Evolutionary conservation across 2,329 filamentous ascomycete genomes (phyloP), one percentile per base, ranked within the genome.

Genomic region (Hypocrella siamensis): DNA sequence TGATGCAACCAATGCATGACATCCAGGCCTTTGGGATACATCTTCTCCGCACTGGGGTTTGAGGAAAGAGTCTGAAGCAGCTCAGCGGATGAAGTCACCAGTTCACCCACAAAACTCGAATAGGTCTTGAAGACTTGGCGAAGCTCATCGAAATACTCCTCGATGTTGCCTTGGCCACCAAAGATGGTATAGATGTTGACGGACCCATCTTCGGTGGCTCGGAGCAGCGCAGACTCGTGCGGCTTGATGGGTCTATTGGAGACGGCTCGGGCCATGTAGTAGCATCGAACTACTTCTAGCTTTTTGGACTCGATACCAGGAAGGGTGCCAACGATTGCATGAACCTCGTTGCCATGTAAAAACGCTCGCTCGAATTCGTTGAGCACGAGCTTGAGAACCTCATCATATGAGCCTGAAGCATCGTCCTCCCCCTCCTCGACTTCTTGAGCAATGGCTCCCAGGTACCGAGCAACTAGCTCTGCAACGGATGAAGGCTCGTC

Each of bases 121-220:
- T 98, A 98, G 37, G 86, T 93, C 46, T 67, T 75, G 63, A 88
- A 88, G 36, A 96, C 72, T 54, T 93, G 80, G 35, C 90, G 77
- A 39, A 98, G 71, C 63, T 98, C 90, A 44, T 98, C 88, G 48
- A 98, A 98, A 60, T 98, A 98, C 60, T 98, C 92, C 58, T 98
- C 88, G 41, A 98, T 96, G 57, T 98, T 98, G 46, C 90, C 90
- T 56, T 98, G 90, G 6, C 90, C 90, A 37, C 90, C 90, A 44
- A 96, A 93, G 39, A 98, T 85, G 42, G 78, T 86, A 63, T 93
- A 98, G 37, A 98, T 72, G 45, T 74, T 78, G 33, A 86, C 86
- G 34, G 77, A 75, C 39, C 74, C 78, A 40, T 94, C 86, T 29
- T 80, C 76, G 8, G 84, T 84, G 31, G 90, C 88, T 43, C 90